Base-by-base conservation (phyloP, 768 basidiomycete species). In the Tulasnella sp. region DNA sequence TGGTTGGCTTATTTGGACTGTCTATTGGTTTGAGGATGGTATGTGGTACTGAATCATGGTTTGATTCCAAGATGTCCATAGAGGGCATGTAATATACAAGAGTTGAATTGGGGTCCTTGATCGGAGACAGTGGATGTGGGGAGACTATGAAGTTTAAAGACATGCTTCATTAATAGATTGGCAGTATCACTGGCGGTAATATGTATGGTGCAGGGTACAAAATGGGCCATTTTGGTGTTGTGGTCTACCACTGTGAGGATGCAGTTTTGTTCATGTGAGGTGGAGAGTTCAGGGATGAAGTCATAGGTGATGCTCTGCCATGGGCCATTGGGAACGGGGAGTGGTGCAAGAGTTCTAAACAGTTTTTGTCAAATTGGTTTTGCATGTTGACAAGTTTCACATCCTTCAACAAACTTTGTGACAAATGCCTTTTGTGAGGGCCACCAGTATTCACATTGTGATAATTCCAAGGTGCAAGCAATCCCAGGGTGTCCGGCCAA, bases 211-310 rank as follows among this genome's bases (percentile, higher is more conserved):
- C n/a, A n/a, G n/a, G n/a, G n/a, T n/a, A n/a, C n/a, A n/a, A n/a
- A n/a, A n/a, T n/a, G n/a, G n/a, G n/a, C n/a, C n/a, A n/a, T n/a
- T n/a, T n/a, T n/a, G n/a, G 55, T 1, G 61, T 54, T n/a, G 58
- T 21, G 5, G 61, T 42, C 3, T 46, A 11, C 23, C 53, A 49
- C n/a, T n/a, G n/a, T n/a, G n/a, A n/a, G n/a, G n/a, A n/a, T n/a
- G n/a, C n/a, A n/a, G n/a, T n/a, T n/a, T 36, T 6, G 45, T 11
- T 36, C 53, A 17, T 61, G 14, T 0, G 65, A 65, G 4, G 1
- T 21, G 0, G 66, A 66, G 11, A 68, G 58, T 17, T 61, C 37
- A 9, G 56, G 59, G 29, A 67, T 63, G 11, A 59, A 55, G 37
- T 62, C 61, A 17, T 62, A 39, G 12, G 52, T 25, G 19, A 62